Evolutionary conservation across 495 filamentous ascomycete genomes (phyloP), one percentile per base, ranked within the genome.

Genomic region (Hypoxylon intermedium): DNA sequence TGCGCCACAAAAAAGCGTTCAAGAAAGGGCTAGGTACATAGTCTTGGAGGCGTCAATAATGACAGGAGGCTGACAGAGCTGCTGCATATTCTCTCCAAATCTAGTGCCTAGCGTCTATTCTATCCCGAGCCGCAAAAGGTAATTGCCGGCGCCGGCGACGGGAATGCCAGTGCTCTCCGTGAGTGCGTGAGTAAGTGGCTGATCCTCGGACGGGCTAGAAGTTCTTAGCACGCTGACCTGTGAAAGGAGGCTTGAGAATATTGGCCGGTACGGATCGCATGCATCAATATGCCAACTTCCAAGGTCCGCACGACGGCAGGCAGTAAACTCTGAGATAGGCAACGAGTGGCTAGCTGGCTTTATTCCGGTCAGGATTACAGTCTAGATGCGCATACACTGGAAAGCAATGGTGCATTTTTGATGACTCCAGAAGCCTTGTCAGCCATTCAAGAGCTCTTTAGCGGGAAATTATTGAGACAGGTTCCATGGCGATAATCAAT

Each of bases 61-160:
- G 9, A 42, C 23, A 9, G 2, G 18, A 15, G 13, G 36, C 36
- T 6, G 1, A 13, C 5, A 16, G 24, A 26, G 24, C 4, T 26
- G 24, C 4, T 26, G 24, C 24, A 26, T 26, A 26, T 7, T 6
- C 9, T 11, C 12, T 9, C 40, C 40, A 9, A 18, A 6, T 48
- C n/a, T 24, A 18, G 31, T 9, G 21, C 11, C 16, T n/a, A 19
- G 23, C 11, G 26, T 53, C 15, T 38, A 53, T 15, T 24, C 21
- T 33, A 41, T 18, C 12, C 46, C 47, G 28, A 56, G 53, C 53
- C 53, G 53, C 53, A 56, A 4, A 19, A 38, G 38, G 42, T n/a
- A n/a, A n/a, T n/a, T n/a, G n/a, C n/a, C n/a, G n/a, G n/a, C n/a
- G n/a, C n/a, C n/a, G n/a, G n/a, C n/a, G n/a, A n/a, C n/a, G n/a